Base-by-base conservation (phyloP, 2,329 filamentous ascomycete species). In the Penicillium sumatraense region DNA sequence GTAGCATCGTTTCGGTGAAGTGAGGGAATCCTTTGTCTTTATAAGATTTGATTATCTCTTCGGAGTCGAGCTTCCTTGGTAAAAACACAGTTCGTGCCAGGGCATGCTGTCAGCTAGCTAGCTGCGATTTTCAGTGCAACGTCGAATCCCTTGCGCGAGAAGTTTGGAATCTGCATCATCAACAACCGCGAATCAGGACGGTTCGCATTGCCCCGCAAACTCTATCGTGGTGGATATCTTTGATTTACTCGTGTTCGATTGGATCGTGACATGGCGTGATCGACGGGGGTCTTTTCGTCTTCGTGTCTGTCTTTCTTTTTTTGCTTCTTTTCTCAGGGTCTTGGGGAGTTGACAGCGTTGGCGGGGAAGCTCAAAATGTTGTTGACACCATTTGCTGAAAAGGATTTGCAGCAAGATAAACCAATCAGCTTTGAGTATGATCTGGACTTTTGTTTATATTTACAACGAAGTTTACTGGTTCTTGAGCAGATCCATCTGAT, bases 261-360 rank as follows among this genome's bases (percentile, higher is more conserved):
- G 49, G 44, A 44, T 52, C 40, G 26, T 49, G 51, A 20, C 23
- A 57, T 61, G 54, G 54, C 59, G 59, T 61, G 59, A 59, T 61
- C 44, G 42, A 45, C 33, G 5, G 8, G 16, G 2, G 4, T 33
- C 29, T 26, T 56, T 53, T 29, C 51, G 49, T 54, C 57, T 41
- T 50, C 33, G 23, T 50, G 16, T 24, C 4, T 3, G 18, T 24
- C 24, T 21, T 5, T 36, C 7, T 6, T 40, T 40, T 14, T n/a
- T n/a, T n/a, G n/a, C n/a, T n/a, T n/a, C n/a, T n/a, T n/a, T n/a
- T n/a, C n/a, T 21, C 13, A 24, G 21, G 38, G 38, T 23, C 21
- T 26, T 41, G 21, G 13, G 24, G 11, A 13, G 20, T 11, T 35
- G 16, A 13, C 13, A 36, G 5, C 14, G n/a, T n/a, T 36, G 33